Evolutionary conservation across 2,329 filamentous ascomycete species (phyloP).

Genomic region (Trichoderma pleuroti): DNA sequence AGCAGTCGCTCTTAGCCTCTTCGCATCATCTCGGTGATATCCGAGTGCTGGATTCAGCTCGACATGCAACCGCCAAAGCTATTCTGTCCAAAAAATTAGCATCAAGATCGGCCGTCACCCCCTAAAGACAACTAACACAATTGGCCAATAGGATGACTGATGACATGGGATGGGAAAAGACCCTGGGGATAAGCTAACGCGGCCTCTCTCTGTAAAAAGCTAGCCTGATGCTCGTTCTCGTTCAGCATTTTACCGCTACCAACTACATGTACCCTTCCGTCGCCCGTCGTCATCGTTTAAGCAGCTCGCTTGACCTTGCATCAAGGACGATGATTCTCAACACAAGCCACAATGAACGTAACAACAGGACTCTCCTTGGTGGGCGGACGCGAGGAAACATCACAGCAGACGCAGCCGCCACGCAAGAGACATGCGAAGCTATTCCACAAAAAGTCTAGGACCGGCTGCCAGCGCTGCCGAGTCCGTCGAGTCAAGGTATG

Average conservation of each 20-base stretch:
- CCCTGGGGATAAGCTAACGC: not conserved
- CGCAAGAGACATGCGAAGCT: slow-evolving; percentile 20
- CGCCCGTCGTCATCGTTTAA: slow-evolving; percentile 1
- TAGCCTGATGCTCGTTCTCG: slow-evolving; percentile 3
- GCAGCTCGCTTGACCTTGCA: not conserved
- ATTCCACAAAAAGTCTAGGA: slow-evolving; percentile 27
- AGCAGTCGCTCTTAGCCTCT: not conserved
- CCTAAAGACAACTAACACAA: not conserved
- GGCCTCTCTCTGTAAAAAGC: not conserved
- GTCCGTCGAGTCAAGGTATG: slow-evolving; percentile 25
- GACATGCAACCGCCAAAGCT: not conserved
- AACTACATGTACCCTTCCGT: not conserved
- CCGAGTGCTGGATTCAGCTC: not conserved
- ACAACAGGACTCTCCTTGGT: not conserved
- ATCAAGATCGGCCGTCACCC: not conserved
- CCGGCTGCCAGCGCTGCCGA: slow-evolving; percentile 25
- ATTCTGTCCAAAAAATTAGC: not conserved
- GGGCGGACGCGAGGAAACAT: not conserved
- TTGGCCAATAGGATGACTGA: not conserved
- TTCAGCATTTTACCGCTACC: not conserved
- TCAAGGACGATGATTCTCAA: not conserved
- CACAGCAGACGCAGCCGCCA: not conserved
- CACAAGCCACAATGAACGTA: not conserved
- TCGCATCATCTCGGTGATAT: not conserved
- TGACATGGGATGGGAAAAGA: not conserved